Percentiles rank a stretch among this genome's conserved stretches.
Conservation (phyloP, 1,284 basidiomycete genomes). For the Polyporus tsugae region DNA sequence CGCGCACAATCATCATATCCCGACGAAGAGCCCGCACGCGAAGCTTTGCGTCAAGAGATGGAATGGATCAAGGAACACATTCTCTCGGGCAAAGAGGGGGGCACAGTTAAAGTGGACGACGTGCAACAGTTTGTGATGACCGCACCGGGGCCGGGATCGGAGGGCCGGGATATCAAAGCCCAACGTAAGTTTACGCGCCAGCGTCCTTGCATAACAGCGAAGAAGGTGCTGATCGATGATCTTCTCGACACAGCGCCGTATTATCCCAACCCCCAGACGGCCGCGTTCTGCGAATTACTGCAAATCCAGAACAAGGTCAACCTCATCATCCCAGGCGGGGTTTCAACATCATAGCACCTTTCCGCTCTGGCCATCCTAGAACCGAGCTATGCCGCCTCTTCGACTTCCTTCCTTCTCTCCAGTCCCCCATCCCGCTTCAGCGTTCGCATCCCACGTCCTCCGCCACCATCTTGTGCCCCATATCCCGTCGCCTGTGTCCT, state of each 20-base stretch:
- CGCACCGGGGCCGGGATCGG: conserved; percentile 67
- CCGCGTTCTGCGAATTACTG: conserved; percentile 84
- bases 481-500: neutral
- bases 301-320: conserved; percentile 87
- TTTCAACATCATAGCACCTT: conserved; percentile 1
- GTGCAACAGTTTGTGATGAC: conserved; percentile 81
- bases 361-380: neutral
- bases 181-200: conserved; percentile 54
- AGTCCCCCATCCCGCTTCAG: neutral
- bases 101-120: conserved; percentile 53
- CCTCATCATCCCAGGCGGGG: conserved; percentile 15
- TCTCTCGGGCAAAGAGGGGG: conserved; percentile 40
- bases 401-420: neutral
- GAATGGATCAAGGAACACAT: conserved; percentile 72
- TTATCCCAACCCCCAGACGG: conserved; percentile 93
- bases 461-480: neutral
- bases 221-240: conserved; percentile 16
- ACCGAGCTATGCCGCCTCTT: neutral
- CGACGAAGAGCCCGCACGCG: conserved; percentile 60
- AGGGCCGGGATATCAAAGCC: conserved; percentile 45
- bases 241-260: conserved; percentile 60
- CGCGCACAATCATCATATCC: conserved; percentile 66
- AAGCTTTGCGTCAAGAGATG: conserved; percentile 69
- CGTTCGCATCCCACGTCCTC: neutral
- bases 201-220: conserved; percentile 4